Base-by-base conservation (phyloP, 352 stramenopile genomes). In the Globisporangium uncinulatum region DNA sequence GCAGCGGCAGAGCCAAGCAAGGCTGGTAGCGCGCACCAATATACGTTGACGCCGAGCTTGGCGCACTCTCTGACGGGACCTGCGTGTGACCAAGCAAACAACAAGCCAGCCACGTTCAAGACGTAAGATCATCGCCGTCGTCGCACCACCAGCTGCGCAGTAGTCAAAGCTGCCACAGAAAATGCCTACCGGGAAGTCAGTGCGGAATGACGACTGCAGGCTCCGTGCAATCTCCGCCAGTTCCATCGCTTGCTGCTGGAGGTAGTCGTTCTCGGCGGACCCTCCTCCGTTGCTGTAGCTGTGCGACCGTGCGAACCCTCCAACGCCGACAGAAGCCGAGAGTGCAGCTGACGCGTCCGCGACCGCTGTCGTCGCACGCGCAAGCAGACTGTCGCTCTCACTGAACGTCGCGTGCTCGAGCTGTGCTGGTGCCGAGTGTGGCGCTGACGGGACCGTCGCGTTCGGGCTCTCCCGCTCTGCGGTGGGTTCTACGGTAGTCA, bases 231-330 rank as follows among this genome's bases (percentile, higher is more conserved):
- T 83, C 51, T 85, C 79, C 0, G 71, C 76, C 13, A 89, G 62
- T 59, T 89, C 79, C 59, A 82, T 80, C 14, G 76, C 71, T 59
- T 86, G 72, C 49, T 81, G 73, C 59, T 87, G 69, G 37, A 85
- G 65, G 55, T 71, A 73, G 9, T 81, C 71, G 56, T 79, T 82
- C 44, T 56, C 62, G n/a, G 41, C 50, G 2, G 36, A 32, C 4
- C 31, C 20, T 10, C n/a, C 14, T 1, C 24, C 24, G 24, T 29
- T 29, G 36, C 34, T 47, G 21, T 54, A 51, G 54, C 66, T 51
- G 24, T 29, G 24, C 66, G 65, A 37, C 63, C 68, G 57, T 51
- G 79, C 31, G 56, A 72, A n/a, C 39, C 54, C 21, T 48, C 43
- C 15, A 61, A 45, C 37, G 2, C 20, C 31, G 6, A 48, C 43